Evolutionary conservation across 106 monocot species (phyloP), one percentile per base, ranked within the genome.

Genomic region (Dioscorea alata): DNA sequence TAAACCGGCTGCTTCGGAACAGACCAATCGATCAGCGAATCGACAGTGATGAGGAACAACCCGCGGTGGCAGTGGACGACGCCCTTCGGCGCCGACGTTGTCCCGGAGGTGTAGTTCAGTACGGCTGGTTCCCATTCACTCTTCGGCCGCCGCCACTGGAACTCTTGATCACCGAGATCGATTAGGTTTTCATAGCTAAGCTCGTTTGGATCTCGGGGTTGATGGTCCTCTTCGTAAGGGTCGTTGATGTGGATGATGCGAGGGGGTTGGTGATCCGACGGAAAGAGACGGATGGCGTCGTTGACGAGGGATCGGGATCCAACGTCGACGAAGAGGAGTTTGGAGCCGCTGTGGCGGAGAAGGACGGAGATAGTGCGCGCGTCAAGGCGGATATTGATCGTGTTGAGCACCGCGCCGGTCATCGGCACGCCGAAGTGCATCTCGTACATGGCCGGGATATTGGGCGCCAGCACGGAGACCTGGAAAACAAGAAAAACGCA

Each of bases 371-470:
- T 32, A 0, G 79, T 83, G 16, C 75, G 66, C 3, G 83, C 64
- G 51, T 83, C 79, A 2, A 79, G 79, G 14, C 79, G 79, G 63
- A 59, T 21, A 64, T 83, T 83, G 59, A 83, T 75, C 31, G 57
- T 79, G 68, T 69, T 79, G 49, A 83, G 79, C 2, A 79, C 65
- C 22, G 87, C 83, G 14, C 87, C 87, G 61, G 68, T 70, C 87
- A 87, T 87, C 32, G 87, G 87, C 20, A 87, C 80, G 23, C 73
- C 87, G 74, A 87, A 87, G 63, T 87, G 83, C 83, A 82, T 80
- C 74, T 87, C 87, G 80, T 87, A 87, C 87, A 87, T 87, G 14
- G 87, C 80, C 71, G 87, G 87, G 8, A 23, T 49, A 28, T 80
- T 80, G 2, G 79, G 79, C 6, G 79, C 63, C 32, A 80, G 32